phyloP scores from a whole-genome alignment of 2,329 filamentous ascomycete genomes.

The Epichloe brachyelytri region DNA sequence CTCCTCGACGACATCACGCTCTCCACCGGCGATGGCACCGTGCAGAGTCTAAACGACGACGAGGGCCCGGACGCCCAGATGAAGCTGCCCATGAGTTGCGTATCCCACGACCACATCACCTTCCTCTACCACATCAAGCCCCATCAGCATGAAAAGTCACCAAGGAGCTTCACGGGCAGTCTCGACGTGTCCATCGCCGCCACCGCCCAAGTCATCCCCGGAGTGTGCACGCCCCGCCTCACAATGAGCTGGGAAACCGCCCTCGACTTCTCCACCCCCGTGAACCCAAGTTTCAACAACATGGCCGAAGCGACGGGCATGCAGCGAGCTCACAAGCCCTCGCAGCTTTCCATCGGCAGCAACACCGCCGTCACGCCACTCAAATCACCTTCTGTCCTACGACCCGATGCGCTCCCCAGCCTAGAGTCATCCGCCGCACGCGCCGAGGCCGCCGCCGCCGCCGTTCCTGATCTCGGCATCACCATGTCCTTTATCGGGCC shows the following conservation, averaged over 20 bases:
- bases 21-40: conserved; percentile 40
- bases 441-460: conserved; percentile 22
- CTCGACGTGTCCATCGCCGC: conserved; percentile 49
- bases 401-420: conserved; percentile 46
- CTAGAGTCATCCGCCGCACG: conserved; percentile 40
- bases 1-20: conserved; percentile 46
- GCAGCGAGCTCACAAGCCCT: conserved; percentile 47
- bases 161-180: conserved; percentile 34
- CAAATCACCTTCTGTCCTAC: conserved; percentile 41
- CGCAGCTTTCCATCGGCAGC: conserved; percentile 48
- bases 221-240: conserved; percentile 46
- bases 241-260: conserved; percentile 55
- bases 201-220: conserved; percentile 41
- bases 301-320: conserved; percentile 38
- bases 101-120: conserved; percentile 62
- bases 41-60: conserved; percentile 42
- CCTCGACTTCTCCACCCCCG: conserved; percentile 54
- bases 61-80: conserved; percentile 23
- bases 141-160: conserved; percentile 29
- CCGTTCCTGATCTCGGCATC: conserved; percentile 51
- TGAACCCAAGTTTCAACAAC: conserved; percentile 49
- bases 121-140: conserved; percentile 57
- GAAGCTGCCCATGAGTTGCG: conserved; percentile 45
- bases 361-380: conserved; percentile 41
- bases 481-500: conserved; percentile 64